Conservation (phyloP, 805 yeast species). For the Candida methanosorbosa region DNA sequence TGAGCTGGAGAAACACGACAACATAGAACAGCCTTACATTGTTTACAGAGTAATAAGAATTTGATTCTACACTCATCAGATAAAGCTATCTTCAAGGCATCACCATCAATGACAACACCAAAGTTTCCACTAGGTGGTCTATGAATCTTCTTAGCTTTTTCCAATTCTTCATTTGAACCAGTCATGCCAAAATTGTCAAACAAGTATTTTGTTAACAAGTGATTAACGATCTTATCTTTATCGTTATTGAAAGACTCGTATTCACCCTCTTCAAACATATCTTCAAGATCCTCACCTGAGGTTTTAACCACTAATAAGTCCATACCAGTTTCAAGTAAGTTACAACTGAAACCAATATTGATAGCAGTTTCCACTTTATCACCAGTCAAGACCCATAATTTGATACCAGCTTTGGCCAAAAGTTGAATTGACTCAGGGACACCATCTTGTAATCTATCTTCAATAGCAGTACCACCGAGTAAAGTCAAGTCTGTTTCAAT, state of each 20-base stretch:
- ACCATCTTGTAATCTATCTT: constrained; percentile 78
- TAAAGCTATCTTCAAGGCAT: constrained; percentile 53
- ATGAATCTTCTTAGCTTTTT: constrained; percentile 48
- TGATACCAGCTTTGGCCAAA: constrained; percentile 69
- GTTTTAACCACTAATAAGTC: constrained; percentile 59
- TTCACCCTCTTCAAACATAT: constrained; percentile 27
- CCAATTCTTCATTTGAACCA: constrained; percentile 52
- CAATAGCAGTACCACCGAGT: constrained; percentile 82
- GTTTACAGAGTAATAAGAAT: constrained; percentile 65
- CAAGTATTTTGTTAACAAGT: constrained; percentile 43
- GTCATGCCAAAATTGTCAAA: constrained; percentile 45
- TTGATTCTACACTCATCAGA: constrained; percentile 34
- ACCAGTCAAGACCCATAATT: constrained; percentile 82
- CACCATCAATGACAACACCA: constrained; percentile 77
- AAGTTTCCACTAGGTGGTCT: constrained; percentile 57
- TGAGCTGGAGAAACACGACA: constrained; percentile 88
- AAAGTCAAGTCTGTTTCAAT: constrained; percentile 59
- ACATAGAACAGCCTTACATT: constrained; percentile 74
- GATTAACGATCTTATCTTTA: constrained; percentile 11
- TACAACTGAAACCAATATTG: constrained; percentile 81
- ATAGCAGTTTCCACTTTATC: constrained; percentile 88
- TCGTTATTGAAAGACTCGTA: constrained; percentile 10
- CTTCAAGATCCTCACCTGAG: constrained; percentile 44
- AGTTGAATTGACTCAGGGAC: constrained; percentile 74
- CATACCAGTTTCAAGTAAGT: constrained; percentile 68